Conservation (phyloP, 2,329 filamentous ascomycete species). For the Calonectria hongkongensis region DNA sequence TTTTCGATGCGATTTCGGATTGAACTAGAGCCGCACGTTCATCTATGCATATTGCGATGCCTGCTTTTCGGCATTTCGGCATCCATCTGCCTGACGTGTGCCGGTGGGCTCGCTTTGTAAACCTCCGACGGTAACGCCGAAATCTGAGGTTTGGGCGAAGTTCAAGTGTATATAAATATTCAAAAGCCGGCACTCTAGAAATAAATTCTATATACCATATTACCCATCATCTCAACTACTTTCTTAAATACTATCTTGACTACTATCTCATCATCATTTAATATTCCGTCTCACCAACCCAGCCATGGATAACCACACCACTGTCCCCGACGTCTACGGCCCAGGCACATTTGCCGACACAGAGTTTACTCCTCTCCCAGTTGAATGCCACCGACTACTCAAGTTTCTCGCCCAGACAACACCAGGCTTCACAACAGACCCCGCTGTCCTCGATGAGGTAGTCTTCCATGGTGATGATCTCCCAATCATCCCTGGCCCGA, state of each 20-base stretch:
- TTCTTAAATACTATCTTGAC: not conserved
- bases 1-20: slow-evolving; percentile 12
- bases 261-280: not conserved
- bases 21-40: not conserved
- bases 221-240: not conserved
- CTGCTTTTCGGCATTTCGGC: slow-evolving; percentile 18
- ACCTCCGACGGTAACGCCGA: slow-evolving; percentile 14
- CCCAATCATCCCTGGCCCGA: slow-evolving; percentile 59
- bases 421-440: slow-evolving; percentile 56
- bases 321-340: slow-evolving; percentile 7
- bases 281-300: not conserved
- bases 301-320: slow-evolving; percentile 11
- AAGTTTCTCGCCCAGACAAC: slow-evolving; percentile 12
- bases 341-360: slow-evolving; percentile 1
- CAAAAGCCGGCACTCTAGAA: not conserved
- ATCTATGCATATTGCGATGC: slow-evolving; percentile 1
- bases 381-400: not conserved
- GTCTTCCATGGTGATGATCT: slow-evolving; percentile 56
- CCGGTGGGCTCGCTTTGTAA: slow-evolving; percentile 20
- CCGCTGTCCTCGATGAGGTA: slow-evolving; percentile 53
- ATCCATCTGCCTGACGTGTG: slow-evolving; percentile 9
- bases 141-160: slow-evolving; percentile 2
- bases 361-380: slow-evolving; percentile 2
- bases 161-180: slow-evolving; percentile 9
- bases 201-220: not conserved